A percentile compares a stretch with the other conserved stretches of the same genome.
phyloP scores from a whole-genome alignment of 768 basidiomycete genomes.

The Tremella mesenterica region DNA sequence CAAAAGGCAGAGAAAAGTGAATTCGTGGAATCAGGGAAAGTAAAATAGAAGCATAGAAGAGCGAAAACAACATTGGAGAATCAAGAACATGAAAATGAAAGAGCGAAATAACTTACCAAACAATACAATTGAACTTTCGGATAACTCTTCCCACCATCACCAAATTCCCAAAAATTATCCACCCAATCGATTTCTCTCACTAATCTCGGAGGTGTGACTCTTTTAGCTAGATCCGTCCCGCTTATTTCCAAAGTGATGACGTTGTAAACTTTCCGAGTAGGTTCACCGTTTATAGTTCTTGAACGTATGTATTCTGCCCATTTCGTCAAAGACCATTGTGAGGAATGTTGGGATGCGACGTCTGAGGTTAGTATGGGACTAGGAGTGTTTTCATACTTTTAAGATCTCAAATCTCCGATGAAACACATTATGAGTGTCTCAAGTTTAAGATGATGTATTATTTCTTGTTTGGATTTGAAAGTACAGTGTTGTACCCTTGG shows the following conservation, averaged over 20 bases:
- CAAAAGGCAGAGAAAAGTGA: too few relatives aligned
- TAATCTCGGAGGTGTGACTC: constrained; percentile 70
- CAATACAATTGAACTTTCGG: constrained; percentile 96
- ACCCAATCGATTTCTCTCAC: constrained; percentile 89
- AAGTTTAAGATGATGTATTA: too few relatives aligned
- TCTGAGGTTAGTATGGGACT: constrained; percentile 47
- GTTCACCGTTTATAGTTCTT: constrained; percentile 34
- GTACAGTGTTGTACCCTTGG: too few relatives aligned
- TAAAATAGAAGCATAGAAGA: too few relatives aligned
- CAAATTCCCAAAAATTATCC: constrained; percentile 76
- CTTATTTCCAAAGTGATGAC: constrained; percentile 93
- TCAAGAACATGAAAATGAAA: too few relatives aligned
- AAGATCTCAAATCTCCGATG: too few relatives aligned
- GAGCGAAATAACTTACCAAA: constrained; percentile 45
- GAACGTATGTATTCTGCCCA: constrained; percentile 77
- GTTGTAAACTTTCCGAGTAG: constrained; percentile 71
- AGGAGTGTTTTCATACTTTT: not conserved
- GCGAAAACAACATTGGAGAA: too few relatives aligned
- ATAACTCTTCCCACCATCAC: constrained; percentile 13
- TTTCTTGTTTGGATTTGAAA: too few relatives aligned
- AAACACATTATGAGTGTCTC: too few relatives aligned
- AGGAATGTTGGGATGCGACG: constrained; percentile 76
- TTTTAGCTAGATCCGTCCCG: constrained; percentile 68
- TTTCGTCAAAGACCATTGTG: constrained; percentile 77
- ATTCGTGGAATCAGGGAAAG: too few relatives aligned